Evolutionary conservation across 176 grass and related monocot genomes (phyloP).

Genomic region (Secale cereale): DNA sequence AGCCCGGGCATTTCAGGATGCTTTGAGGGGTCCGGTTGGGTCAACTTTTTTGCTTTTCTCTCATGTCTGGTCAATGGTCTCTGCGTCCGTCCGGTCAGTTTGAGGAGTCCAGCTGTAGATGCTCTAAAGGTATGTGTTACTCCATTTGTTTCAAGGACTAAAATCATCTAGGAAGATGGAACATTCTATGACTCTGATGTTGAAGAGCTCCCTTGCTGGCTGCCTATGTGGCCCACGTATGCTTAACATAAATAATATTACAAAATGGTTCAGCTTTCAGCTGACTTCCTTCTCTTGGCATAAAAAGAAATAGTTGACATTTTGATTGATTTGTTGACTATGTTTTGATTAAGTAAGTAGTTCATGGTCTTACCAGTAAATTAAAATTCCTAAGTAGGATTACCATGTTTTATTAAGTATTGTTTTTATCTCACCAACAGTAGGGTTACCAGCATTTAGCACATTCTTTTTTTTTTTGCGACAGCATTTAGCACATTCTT

Average conservation of each 20-base stretch:
- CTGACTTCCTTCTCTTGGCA: neutral
- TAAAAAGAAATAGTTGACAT: constrained; percentile 35
- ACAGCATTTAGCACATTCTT: neutral
- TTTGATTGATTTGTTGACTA: neutral
- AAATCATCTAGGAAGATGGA: neutral
- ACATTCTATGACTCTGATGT: no score
- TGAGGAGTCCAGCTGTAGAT: no score
- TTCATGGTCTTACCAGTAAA: neutral
- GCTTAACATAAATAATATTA: neutral
- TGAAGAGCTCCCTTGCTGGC: neutral
- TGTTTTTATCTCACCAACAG: no score
- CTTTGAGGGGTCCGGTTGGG: no score
- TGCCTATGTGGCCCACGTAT: neutral
- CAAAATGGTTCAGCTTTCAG: constrained; percentile 13
- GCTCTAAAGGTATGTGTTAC: neutral
- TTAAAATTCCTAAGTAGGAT: neutral
- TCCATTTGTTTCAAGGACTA: neutral
- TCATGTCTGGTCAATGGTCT: no score
- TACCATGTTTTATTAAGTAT: no score
- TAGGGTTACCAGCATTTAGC: neutral
- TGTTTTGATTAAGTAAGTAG: neutral
- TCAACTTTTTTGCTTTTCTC: no score
- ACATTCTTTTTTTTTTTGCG: no score
- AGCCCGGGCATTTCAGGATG: no score
- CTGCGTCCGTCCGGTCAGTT: no score